Conservation (phyloP, 1,284 basidiomycete species). For the Gomphus bonarii region DNA sequence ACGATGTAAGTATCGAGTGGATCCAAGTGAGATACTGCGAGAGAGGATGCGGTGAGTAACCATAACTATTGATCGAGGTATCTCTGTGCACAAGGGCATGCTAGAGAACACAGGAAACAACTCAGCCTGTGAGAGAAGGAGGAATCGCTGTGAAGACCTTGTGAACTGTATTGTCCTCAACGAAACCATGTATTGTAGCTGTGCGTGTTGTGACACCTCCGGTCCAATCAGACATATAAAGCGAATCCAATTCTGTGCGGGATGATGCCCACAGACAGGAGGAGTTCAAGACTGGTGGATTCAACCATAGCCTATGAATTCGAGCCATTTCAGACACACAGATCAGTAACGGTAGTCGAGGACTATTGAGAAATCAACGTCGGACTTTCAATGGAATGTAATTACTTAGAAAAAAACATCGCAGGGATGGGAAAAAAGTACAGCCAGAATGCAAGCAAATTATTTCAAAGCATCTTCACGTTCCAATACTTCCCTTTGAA, state of each 20-base stretch:
- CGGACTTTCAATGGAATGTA: background rate
- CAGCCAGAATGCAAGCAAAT: background rate
- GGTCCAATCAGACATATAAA: slow-evolving; percentile 56
- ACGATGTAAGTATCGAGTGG: slow-evolving; percentile 32
- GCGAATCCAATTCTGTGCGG: slow-evolving; percentile 42
- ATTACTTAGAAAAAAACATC: background rate
- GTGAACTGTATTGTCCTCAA: slow-evolving; percentile 45
- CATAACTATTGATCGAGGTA: slow-evolving; percentile 67
- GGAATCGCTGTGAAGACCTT: slow-evolving; percentile 28
- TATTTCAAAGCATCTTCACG: slow-evolving; percentile 69
- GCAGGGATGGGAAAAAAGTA: background rate
- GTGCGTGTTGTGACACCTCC: slow-evolving; percentile 74
- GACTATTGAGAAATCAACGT: background rate
- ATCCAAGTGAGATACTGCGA: slow-evolving; percentile 54
- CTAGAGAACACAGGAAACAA: background rate
- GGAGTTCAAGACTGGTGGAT: slow-evolving; percentile 62
- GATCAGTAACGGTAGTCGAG: background rate
- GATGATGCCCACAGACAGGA: slow-evolving; percentile 73
- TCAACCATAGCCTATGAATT: slow-evolving; percentile 36
- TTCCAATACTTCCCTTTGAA: slow-evolving; percentile 83
- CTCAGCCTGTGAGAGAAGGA: background rate
- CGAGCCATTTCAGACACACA: slow-evolving; percentile 29
- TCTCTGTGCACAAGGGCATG: slow-evolving; percentile 23
- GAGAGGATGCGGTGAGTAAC: slow-evolving; percentile 69
- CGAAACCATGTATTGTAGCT: slow-evolving; percentile 53